phyloP scores from a whole-genome alignment of 1,284 basidiomycete genomes.

The Melampsora americana region DNA sequence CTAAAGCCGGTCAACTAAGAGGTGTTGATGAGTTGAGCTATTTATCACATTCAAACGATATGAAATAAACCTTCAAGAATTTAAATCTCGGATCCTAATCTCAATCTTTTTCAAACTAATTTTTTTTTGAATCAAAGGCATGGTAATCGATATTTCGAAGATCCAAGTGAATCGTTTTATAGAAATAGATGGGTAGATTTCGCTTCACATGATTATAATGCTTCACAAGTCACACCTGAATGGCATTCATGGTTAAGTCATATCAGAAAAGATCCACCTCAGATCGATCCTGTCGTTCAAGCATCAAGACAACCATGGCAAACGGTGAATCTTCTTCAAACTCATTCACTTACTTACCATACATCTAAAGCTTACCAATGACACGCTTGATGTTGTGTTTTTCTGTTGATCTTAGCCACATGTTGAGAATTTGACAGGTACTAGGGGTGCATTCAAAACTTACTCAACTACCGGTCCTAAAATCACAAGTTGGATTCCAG shows the following conservation, averaged over 20 bases:
- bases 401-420: conserved; percentile 61
- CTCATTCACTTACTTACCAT: too few relatives aligned
- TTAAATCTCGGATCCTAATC: neutral
- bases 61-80: too few relatives aligned
- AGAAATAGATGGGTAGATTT: conserved; percentile 92
- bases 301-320: conserved; percentile 73
- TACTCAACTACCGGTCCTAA: conserved; percentile 84
- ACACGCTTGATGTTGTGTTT: neutral
- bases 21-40: conserved; percentile 75
- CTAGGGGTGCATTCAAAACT: conserved; percentile 76
- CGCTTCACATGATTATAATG: conserved; percentile 80
- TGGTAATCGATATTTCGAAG: conserved; percentile 88
- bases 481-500: conserved; percentile 76
- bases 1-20: conserved; percentile 73
- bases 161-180: conserved; percentile 73
- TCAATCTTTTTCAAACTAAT: neutral
- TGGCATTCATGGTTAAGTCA: conserved; percentile 95
- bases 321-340: conserved; percentile 59
- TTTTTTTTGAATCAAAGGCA: conserved; percentile 59
- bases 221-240: conserved; percentile 82
- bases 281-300: conserved; percentile 69
- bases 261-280: conserved; percentile 75
- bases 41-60: neutral
- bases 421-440: conserved; percentile 83
- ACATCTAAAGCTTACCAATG: neutral